Conservation (phyloP, 306 rosid species). For the Cucurbita argyrosperma region DNA sequence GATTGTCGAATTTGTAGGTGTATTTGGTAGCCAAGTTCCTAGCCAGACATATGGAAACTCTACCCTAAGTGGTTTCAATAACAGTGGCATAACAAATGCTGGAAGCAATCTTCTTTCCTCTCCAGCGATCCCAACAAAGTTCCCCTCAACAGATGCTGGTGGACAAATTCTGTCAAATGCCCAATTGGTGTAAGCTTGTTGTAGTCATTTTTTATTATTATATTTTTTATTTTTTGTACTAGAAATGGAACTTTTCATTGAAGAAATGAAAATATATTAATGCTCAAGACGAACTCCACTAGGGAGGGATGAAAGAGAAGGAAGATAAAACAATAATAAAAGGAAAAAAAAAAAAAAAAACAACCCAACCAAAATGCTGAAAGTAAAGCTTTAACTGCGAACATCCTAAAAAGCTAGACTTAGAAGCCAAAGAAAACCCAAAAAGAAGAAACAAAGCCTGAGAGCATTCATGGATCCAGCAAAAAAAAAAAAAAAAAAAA, state of each 20-base stretch:
- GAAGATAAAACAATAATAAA: neutral
- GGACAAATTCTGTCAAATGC: constrained; percentile 23
- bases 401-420: no score
- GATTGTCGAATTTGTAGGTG: constrained; percentile 3
- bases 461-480: no score
- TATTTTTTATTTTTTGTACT: no score
- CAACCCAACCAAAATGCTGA: no score
- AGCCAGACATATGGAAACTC: constrained; percentile 21
- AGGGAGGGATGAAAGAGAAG: no score
- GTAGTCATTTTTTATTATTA: constrained; percentile 1
- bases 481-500: no score
- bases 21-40: constrained; percentile 21
- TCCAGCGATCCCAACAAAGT: constrained; percentile 2
- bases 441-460: no score
- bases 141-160: constrained; percentile 13
- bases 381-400: no score
- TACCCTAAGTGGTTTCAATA: constrained; percentile 16
- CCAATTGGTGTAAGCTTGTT: constrained; percentile 37
- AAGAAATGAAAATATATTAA: no score
- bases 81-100: constrained; percentile 19
- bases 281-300: neutral
- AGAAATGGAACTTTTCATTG: no score
- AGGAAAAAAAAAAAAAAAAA: no score
- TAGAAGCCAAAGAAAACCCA: no score
- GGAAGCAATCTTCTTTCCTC: constrained; percentile 21